Conservation (phyloP, 192 early-diverging fungal species). For the Podila epigama region DNA sequence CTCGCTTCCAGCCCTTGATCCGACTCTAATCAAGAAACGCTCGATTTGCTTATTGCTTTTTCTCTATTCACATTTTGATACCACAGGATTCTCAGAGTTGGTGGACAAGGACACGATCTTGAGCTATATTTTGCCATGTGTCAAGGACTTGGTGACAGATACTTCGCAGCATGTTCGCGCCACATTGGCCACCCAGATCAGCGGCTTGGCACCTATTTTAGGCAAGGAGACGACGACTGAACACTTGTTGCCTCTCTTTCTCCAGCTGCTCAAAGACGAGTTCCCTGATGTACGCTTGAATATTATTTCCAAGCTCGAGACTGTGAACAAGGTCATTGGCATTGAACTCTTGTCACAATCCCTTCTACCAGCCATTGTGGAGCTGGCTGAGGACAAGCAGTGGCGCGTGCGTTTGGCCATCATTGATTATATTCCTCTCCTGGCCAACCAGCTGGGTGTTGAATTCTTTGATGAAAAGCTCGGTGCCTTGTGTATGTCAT, state of each 20-base stretch:
- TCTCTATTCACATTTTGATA: too few species aligned
- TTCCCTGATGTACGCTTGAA: slow-evolving; percentile 97
- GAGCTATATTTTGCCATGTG: slow-evolving; percentile 84
- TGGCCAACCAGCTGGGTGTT: slow-evolving; percentile 95
- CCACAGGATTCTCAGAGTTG: slow-evolving; percentile 67
- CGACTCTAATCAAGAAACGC: too few species aligned
- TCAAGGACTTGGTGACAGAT: slow-evolving; percentile 95
- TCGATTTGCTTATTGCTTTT: too few species aligned
- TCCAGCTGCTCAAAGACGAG: slow-evolving; percentile 97
- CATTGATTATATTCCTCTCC: slow-evolving; percentile 98
- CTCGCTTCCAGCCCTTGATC: too few species aligned
- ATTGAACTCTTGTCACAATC: slow-evolving; percentile 98
- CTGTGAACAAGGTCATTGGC: slow-evolving; percentile 95
- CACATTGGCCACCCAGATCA: slow-evolving; percentile 95
- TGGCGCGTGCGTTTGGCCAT: slow-evolving; percentile 99
- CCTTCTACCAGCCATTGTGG: slow-evolving; percentile 96
- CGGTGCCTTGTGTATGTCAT: slow-evolving; percentile 94
- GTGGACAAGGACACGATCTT: slow-evolving; percentile 83
- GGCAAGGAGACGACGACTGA: slow-evolving; percentile 96
- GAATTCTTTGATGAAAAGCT: slow-evolving; percentile 98
- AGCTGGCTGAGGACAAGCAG: slow-evolving; percentile 99
- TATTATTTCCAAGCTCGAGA: slow-evolving; percentile 98
- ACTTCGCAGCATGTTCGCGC: slow-evolving; percentile 96
- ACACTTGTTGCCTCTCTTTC: slow-evolving; percentile 92
- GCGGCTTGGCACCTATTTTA: slow-evolving; percentile 92